Percentiles rank a stretch among this genome's conserved stretches.
These are phyloP conservation scores for Malus hybrid DNA, from an alignment of 331 rosid species.

Conservation along the genomic window DNA sequence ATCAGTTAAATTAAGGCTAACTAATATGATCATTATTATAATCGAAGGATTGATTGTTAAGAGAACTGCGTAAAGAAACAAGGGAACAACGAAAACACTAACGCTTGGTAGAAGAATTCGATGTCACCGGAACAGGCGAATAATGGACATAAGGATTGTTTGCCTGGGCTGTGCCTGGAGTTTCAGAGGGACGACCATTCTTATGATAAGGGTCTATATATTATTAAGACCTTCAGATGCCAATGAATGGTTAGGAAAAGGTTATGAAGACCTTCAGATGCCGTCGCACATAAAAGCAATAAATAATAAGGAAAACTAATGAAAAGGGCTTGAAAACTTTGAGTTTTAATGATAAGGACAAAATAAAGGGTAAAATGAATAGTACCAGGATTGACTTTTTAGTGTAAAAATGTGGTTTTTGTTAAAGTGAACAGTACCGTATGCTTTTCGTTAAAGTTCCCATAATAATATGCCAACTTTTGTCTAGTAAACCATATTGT, in stretches of 20 bases:
- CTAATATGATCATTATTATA: not conserved
- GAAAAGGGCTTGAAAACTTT: too few relatives aligned
- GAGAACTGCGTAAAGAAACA: not conserved
- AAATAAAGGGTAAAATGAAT: too few relatives aligned
- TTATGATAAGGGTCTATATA: not conserved
- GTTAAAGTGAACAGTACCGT: too few relatives aligned
- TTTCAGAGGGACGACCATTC: not conserved
- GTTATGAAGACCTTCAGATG: not conserved
- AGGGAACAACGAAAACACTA: constrained; percentile 14
- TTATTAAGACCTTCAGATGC: not conserved
- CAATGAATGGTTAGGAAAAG: not conserved
- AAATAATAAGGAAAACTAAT: too few relatives aligned
- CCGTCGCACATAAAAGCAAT: not conserved
- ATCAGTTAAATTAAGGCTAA: not conserved
- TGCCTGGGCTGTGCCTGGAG: not conserved
- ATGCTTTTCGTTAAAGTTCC: too few relatives aligned
- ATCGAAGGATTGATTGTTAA: too few relatives aligned
- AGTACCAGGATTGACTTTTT: too few relatives aligned
- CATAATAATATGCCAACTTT: not conserved
- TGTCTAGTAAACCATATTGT: not conserved
- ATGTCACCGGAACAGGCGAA: constrained; percentile 12
- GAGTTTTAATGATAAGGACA: too few relatives aligned
- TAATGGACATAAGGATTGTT: constrained; percentile 40
- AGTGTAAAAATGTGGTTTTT: too few relatives aligned
- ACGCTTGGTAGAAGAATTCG: constrained; percentile 34